Conservation (phyloP, 108 stramenopile genomes). For the Cyclotella kingstonii region DNA sequence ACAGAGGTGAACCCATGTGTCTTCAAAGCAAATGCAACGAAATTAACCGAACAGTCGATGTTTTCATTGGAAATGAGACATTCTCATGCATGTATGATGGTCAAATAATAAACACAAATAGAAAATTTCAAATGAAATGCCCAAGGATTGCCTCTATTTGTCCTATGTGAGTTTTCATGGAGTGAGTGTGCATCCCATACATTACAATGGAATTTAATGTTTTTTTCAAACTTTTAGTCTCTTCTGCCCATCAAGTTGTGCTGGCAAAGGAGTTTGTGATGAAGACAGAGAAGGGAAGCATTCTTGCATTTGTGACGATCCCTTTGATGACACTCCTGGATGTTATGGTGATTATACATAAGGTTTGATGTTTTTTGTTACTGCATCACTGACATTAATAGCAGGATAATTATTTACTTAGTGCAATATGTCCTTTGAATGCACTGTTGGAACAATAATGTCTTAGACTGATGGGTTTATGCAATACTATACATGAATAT, state of each 20-base stretch:
- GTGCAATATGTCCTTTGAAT: too few species aligned
- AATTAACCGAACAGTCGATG: slow-evolving; percentile 19
- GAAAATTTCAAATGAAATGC: slow-evolving; percentile 27
- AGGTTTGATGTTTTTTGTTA: background rate
- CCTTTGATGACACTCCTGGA: slow-evolving; percentile 35
- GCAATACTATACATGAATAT: too few species aligned
- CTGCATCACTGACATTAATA: too few species aligned
- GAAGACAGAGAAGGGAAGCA: slow-evolving; percentile 33
- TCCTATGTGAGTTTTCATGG: slow-evolving; percentile 11
- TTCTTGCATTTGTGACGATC: slow-evolving; percentile 38
- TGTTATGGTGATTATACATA: slow-evolving; percentile 20
- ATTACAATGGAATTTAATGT: too few species aligned
- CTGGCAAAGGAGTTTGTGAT: slow-evolving; percentile 38
- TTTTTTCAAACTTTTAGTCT: too few species aligned
- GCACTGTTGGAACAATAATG: too few species aligned
- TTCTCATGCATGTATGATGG: slow-evolving; percentile 24
- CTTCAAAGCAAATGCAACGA: slow-evolving; percentile 28
- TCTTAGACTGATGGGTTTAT: too few species aligned
- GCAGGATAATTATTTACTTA: too few species aligned
- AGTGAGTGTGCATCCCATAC: too few species aligned
- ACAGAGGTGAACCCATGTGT: slow-evolving; percentile 30
- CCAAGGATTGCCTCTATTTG: slow-evolving; percentile 35
- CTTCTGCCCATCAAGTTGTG: slow-evolving; percentile 37
- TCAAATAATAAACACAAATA: slow-evolving; percentile 37
- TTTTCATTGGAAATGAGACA: slow-evolving; percentile 16